Conservation (phyloP, 345 rosid genomes). For the Gossypium mustelinum region DNA sequence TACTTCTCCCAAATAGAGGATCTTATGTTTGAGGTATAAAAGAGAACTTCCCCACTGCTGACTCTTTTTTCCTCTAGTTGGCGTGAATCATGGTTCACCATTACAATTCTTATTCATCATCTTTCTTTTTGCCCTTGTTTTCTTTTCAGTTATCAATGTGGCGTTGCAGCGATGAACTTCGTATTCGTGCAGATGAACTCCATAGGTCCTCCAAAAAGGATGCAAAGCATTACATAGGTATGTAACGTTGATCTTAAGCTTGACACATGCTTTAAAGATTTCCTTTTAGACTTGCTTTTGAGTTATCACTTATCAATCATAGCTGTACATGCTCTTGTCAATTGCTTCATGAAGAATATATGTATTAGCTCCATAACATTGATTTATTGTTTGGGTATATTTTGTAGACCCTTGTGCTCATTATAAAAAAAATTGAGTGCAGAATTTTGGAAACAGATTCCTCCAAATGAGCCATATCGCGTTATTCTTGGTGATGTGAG, state of each 20-base stretch:
- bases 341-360: background rate
- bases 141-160: constrained; percentile 88
- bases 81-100: background rate
- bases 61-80: background rate
- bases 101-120: background rate
- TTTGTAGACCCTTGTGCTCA: background rate
- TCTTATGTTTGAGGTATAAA: constrained; percentile 91
- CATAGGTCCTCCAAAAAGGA: constrained; percentile 69
- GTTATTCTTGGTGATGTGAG: constrained; percentile 91
- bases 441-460: constrained; percentile 96
- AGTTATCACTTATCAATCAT: background rate
- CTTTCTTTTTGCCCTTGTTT: constrained; percentile 1
- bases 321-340: background rate
- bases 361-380: background rate
- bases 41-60: background rate
- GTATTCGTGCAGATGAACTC: constrained; percentile 70
- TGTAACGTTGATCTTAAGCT: background rate
- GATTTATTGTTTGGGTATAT: background rate
- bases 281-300: background rate
- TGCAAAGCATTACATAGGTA: constrained; percentile 96
- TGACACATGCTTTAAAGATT: background rate
- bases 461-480: constrained; percentile 86
- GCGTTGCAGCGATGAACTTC: constrained; percentile 94
- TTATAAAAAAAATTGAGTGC: constrained; percentile 20
- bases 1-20: constrained; percentile 97